Conservation (phyloP, 306 rosid species). For the Dalbergia oliveri region DNA sequence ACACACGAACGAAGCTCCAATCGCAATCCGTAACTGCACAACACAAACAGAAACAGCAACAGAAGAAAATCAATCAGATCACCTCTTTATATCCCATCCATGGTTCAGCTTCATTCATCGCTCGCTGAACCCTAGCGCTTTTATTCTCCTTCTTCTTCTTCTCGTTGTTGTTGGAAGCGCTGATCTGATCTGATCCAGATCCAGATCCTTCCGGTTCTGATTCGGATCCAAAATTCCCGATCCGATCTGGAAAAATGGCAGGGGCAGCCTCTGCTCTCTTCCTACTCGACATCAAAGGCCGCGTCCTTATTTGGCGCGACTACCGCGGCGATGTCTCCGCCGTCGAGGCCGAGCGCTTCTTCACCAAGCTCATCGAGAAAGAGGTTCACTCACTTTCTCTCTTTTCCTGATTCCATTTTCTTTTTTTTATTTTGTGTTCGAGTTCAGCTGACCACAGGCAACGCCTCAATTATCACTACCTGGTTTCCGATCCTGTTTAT, state of each 20-base stretch:
- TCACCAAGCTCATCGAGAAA: constrained; percentile 97
- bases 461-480: constrained; percentile 11
- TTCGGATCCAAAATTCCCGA: constrained; percentile 50
- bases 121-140: constrained; percentile 42
- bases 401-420: too few species aligned
- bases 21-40: neutral
- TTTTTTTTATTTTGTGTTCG: too few species aligned
- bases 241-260: constrained; percentile 66
- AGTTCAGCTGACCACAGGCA: neutral
- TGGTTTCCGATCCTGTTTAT: neutral
- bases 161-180: constrained; percentile 5
- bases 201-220: constrained; percentile 31
- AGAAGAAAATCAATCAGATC: neutral
- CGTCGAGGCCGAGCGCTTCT: constrained; percentile 93
- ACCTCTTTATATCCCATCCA: neutral
- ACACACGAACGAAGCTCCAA: neutral
- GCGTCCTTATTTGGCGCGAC: constrained; percentile 99
- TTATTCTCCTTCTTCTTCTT: constrained; percentile 19
- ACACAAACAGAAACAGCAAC: constrained; percentile 2
- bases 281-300: constrained; percentile 99
- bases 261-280: constrained; percentile 99
- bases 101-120: constrained; percentile 43
- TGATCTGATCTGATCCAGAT: too few species aligned
- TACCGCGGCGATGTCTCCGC: constrained; percentile 98
- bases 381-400: constrained; percentile 58